Base-by-base conservation (phyloP, 1,284 basidiomycete species). In the Boletus sp. region DNA sequence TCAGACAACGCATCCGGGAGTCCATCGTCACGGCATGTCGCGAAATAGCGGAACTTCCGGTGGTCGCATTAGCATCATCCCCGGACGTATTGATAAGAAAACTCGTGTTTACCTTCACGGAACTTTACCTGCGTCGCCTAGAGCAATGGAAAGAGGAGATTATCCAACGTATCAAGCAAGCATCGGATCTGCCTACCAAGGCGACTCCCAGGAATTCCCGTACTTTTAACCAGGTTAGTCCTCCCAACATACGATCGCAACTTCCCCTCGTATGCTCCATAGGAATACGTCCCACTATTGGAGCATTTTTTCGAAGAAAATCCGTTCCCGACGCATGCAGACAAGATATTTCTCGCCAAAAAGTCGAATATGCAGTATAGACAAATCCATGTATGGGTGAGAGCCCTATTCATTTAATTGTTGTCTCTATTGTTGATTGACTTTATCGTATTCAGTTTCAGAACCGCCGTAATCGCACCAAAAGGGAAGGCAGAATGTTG, bases 381-480 rank as follows among this genome's bases (percentile, higher is more conserved):
- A 1, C 85, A 88, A 62, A 82, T 88, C 1, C 78, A 82, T 61
- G 79, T 84, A 29, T 88, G 85, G 84, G 83, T 84, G 37, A 7
- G 75, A 64, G 4, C 2, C 0, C 24, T 41, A 7, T 7, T 2
- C 18, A 0, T n/a, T 3, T 15, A 6, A 35, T 12, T 15, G n/a
- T 0, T 8, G 7, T n/a, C 3, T 18, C 16, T 3, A 1, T 8
- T 16, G 2, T 51, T 33, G 20, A 46, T 6, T n/a, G 22, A 55
- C n/a, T 43, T 31, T 3, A 20, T 0, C 7, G 4, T 41, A 4
- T 15, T 0, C 7, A 66, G 65, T 67, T 67, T 8, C 65, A 67
- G 43, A 68, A 67, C 16, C 65, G 66, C 3, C 68, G 64, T 4
- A 70, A 48, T 43, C 64, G 65, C 4, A 65, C 41, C 5, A 70